A percentile compares a stretch with the other conserved stretches of the same genome.
Evolutionary conservation across 495 filamentous ascomycete genomes (phyloP).

Genomic region (Neurospora tetraspora): DNA sequence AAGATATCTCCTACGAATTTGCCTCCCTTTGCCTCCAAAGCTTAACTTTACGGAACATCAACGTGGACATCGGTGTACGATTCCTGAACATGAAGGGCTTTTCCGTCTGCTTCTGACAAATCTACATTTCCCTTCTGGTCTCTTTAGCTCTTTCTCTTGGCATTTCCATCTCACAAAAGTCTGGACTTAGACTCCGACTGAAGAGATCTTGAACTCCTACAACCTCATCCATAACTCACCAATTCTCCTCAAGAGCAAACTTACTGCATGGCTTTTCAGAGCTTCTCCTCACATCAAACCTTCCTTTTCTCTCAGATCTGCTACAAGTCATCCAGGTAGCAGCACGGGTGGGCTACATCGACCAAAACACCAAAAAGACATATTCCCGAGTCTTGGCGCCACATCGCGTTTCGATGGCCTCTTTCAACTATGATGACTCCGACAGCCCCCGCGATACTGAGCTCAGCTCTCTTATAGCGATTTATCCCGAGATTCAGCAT

Average conservation of each 20-base stretch:
- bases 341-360: neutral
- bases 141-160: neutral
- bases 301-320: neutral
- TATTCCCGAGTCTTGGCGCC: neutral
- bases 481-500: slow-evolving; percentile 71
- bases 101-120: neutral
- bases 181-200: neutral
- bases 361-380: neutral
- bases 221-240: neutral
- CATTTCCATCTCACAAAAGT: neutral
- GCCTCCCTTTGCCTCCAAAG: neutral
- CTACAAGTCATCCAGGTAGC: neutral
- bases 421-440: slow-evolving; percentile 11
- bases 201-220: neutral
- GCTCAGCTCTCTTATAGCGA: slow-evolving; percentile 72
- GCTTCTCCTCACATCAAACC: neutral
- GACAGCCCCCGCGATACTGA: slow-evolving; percentile 70
- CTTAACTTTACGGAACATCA: neutral
- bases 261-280: neutral
- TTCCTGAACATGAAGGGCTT: neutral
- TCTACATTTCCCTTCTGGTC: neutral
- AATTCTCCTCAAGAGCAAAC: neutral
- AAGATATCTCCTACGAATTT: neutral
- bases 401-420: slow-evolving; percentile 8
- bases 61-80: neutral